Evolutionary conservation across 2,329 filamentous ascomycete genomes (phyloP).

Genomic region (Fusarium hostae): DNA sequence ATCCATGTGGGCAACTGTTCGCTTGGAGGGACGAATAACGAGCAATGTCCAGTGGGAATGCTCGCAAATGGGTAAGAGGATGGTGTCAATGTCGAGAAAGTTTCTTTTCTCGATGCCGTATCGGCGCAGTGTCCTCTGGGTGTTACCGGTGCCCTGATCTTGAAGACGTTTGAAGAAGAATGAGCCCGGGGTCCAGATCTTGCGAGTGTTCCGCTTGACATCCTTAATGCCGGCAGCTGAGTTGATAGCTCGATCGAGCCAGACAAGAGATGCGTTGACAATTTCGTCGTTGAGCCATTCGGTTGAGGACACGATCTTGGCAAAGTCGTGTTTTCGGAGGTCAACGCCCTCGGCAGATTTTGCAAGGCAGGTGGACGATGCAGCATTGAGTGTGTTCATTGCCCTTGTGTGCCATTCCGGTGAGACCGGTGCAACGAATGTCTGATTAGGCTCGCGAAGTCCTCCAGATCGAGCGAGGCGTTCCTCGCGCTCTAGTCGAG

Average conservation of each 20-base stretch:
- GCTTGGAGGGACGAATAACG: slow-evolving; percentile 70
- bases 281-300: slow-evolving; percentile 83
- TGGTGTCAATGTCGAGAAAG: slow-evolving; percentile 71
- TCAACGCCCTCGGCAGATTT: slow-evolving; percentile 61
- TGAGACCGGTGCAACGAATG: slow-evolving; percentile 46
- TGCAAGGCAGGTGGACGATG: slow-evolving; percentile 52
- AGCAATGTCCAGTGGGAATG: slow-evolving; percentile 77
- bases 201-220: slow-evolving; percentile 60
- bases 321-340: slow-evolving; percentile 68
- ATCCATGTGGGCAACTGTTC: slow-evolving; percentile 75
- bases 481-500: slow-evolving; percentile 41
- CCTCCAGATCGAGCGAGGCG: slow-evolving; percentile 47
- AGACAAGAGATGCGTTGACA: slow-evolving; percentile 73
- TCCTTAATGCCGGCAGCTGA: slow-evolving; percentile 63
- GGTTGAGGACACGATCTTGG: slow-evolving; percentile 65
- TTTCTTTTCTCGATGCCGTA: slow-evolving; percentile 68
- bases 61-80: slow-evolving; percentile 76
- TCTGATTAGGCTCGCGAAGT: slow-evolving; percentile 45
- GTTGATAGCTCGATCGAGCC: slow-evolving; percentile 70
- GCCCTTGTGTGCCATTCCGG: slow-evolving; percentile 43
- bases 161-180: slow-evolving; percentile 71
- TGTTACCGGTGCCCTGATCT: slow-evolving; percentile 58
- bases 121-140: slow-evolving; percentile 67
- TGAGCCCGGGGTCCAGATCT: slow-evolving; percentile 71
- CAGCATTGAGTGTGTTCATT: slow-evolving; percentile 49